phyloP scores from a whole-genome alignment of 257 asterid genomes.

The Dorcoceras hygrometricum region DNA sequence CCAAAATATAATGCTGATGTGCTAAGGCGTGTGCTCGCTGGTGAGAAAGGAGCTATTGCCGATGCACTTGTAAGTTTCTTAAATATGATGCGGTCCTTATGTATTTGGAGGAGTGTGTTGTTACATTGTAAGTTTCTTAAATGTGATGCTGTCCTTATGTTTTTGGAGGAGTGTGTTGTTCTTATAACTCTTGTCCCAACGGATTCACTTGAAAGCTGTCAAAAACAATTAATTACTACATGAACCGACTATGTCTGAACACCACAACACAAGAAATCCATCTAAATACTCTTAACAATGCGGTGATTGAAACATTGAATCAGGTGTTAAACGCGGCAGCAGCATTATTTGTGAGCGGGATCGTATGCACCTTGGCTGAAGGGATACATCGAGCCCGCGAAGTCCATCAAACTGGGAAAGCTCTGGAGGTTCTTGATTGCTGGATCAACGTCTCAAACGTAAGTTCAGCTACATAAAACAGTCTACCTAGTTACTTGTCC shows the following conservation, averaged over 20 bases:
- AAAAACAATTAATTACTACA: too few species aligned
- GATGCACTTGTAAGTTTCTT: conserved; percentile 67
- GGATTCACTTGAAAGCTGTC: too few species aligned
- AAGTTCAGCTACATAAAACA: conserved; percentile 16
- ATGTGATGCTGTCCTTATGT: too few species aligned
- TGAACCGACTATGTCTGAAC: too few species aligned
- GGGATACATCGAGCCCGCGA: conserved; percentile 46
- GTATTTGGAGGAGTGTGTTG: too few species aligned
- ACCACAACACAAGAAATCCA: background rate
- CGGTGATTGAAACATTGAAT: background rate
- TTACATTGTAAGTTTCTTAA: too few species aligned
- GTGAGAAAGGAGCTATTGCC: conserved; percentile 70
- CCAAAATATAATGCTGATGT: conserved; percentile 66
- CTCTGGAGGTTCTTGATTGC: conserved; percentile 37
- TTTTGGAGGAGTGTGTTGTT: too few species aligned
- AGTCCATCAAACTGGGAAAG: conserved; percentile 50
- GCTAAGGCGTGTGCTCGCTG: conserved; percentile 62
- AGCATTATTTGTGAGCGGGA: conserved; percentile 47
- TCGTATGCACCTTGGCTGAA: conserved; percentile 34
- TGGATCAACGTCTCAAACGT: conserved; percentile 42
- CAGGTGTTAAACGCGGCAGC: conserved; percentile 57
- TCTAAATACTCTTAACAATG: background rate
- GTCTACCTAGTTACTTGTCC: background rate
- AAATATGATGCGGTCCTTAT: too few species aligned
- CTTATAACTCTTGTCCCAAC: too few species aligned